Evolutionary conservation across 805 yeast species (phyloP).

Genomic region (Zygoascus ofunaensis): DNA sequence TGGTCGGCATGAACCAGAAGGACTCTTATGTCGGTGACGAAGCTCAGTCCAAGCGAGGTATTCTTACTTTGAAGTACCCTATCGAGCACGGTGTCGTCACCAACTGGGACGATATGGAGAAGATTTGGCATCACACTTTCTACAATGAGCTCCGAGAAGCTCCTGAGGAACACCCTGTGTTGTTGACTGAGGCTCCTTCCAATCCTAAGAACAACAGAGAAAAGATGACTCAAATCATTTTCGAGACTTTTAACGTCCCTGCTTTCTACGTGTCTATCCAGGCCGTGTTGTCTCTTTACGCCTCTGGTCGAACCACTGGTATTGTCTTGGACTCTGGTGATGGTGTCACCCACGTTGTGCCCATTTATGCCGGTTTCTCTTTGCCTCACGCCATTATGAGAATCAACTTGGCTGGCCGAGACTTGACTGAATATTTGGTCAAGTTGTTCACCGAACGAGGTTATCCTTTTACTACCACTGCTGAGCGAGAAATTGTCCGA

Average conservation of each 20-base stretch:
- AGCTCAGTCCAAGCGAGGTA: conserved; percentile 99
- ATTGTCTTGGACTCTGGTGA: conserved; percentile 99
- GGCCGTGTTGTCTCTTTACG: conserved; percentile 95
- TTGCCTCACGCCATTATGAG: conserved; percentile 98
- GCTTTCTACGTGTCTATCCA: conserved; percentile 98
- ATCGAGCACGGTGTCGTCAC: conserved; percentile 99
- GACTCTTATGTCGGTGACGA: conserved; percentile 99
- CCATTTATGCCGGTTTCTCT: conserved; percentile 99
- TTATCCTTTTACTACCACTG: conserved; percentile 96
- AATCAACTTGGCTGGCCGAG: conserved; percentile 99
- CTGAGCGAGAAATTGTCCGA: conserved; percentile 93
- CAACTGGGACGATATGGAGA: conserved; percentile 99
- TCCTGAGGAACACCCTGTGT: conserved; percentile 99
- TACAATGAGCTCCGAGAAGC: conserved; percentile 99
- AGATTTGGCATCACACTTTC: conserved; percentile 99
- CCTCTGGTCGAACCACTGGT: conserved; percentile 99
- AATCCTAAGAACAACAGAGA: conserved; percentile 99
- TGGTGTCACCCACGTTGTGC: conserved; percentile 99
- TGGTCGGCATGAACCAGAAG: conserved; percentile 99
- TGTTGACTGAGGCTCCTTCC: conserved; percentile 99
- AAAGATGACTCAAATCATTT: conserved; percentile 99
- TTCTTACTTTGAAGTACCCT: conserved; percentile 95
- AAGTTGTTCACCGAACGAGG: conserved; percentile 98
- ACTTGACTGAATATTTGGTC: conserved; percentile 97
- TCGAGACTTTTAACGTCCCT: conserved; percentile 98